phyloP scores from a whole-genome alignment of 2,329 filamentous ascomycete species.

The Curvularia eragrostidis region DNA sequence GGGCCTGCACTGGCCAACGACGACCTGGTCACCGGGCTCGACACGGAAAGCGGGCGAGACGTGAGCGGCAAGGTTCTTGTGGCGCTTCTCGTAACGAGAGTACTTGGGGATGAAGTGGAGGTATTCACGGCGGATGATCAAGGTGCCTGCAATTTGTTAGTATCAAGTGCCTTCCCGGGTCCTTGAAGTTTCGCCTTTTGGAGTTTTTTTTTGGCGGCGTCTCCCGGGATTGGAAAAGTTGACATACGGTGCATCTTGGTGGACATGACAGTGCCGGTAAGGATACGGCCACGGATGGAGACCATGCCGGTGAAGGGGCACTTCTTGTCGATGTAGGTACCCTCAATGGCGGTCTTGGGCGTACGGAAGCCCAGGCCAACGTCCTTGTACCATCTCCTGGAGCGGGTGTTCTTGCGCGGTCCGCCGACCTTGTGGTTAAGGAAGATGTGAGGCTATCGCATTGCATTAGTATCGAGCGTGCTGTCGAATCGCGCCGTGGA shows the following conservation, averaged over 20 bases:
- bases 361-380: constrained; percentile 99
- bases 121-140: constrained; percentile 99
- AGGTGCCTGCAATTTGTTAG: constrained; percentile 60
- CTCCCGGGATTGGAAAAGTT: not conserved
- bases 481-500: constrained; percentile 22
- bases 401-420: constrained; percentile 52
- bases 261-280: constrained; percentile 97
- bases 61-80: constrained; percentile 99
- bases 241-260: constrained; percentile 97
- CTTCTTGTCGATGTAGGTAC: constrained; percentile 99
- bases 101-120: constrained; percentile 99
- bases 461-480: constrained; percentile 40
- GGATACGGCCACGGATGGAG: constrained; percentile 99
- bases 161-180: constrained; percentile 19
- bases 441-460: constrained; percentile 95
- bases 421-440: constrained; percentile 93
- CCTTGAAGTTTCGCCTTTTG: constrained; percentile 4
- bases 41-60: constrained; percentile 99
- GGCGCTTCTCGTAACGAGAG: constrained; percentile 99
- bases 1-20: constrained; percentile 98
- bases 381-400: constrained; percentile 98
- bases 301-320: constrained; percentile 99
- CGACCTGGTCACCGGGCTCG: constrained; percentile 98
- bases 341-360: constrained; percentile 98
- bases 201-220: not conserved